Base-by-base conservation (phyloP, 805 yeast species). In the Jamesozyma jinghongensis region DNA sequence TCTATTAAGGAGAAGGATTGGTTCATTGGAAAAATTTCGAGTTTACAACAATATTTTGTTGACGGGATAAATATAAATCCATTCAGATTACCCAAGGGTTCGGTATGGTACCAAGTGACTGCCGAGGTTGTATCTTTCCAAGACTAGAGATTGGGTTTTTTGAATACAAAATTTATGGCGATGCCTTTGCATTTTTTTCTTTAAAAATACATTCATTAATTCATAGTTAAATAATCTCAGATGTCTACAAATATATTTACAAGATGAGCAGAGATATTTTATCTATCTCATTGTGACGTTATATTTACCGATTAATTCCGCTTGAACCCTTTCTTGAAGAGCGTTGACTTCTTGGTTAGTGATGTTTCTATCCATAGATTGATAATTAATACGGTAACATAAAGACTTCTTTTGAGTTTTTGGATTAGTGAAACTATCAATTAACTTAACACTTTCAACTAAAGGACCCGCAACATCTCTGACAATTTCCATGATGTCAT, bases 401-500 rank as follows among this genome's bases (percentile, higher is more conserved):
- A 83, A 82, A 7, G 94, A 82, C 48, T 67, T 74, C 50, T 71
- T 74, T 2, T 80, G 79, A 0, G 87, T 80, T 56, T 85, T 85
- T 30, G 95, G 94, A 61, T 90, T 94, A 12, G 67, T 69, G 54
- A 90, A 92, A 55, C 82, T 82, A 58, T 92, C 98, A 26, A 85
- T 69, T 35, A 83, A 63, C 36, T 70, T 67, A 2, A 92, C 97
- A 51, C 79, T 84, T 61, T 90, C 97, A 0, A 88, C 94, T 43
- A 87, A 66, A 62, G 86, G 94, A 3, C 92, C 94, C 7, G 92
- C 95, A 33, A 72, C 71, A 41, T 74, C 73, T 57, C 98, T 77
- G 17, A 92, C 92, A 38, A 84, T 70, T 61, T 92, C 98, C 95
- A 86, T 90, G 22, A 92, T 70, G 59, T 92, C 98, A 59, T 92